Evolutionary conservation across 2,329 filamentous ascomycete species (phyloP).

Genomic region (Epicoccum nigrum): DNA sequence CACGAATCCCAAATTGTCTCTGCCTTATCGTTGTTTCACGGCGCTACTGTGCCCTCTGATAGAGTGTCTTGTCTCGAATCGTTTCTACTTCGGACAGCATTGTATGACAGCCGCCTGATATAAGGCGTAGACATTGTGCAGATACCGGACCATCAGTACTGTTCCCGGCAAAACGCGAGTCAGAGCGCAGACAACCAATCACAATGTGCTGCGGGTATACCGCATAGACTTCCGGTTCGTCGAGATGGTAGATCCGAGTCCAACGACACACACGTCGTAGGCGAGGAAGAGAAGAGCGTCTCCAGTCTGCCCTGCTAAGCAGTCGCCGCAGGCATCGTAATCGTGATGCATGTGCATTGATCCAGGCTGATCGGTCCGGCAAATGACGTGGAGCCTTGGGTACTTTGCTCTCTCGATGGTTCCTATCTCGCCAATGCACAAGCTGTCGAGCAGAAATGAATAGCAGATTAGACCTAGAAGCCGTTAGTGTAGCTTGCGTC

Average conservation of each 20-base stretch:
- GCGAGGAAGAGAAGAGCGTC: constrained; percentile 46
- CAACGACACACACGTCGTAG: constrained; percentile 35
- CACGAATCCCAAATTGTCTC: constrained; percentile 28
- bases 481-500: constrained; percentile 35
- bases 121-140: constrained; percentile 27
- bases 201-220: constrained; percentile 17
- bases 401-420: constrained; percentile 38
- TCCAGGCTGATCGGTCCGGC: constrained; percentile 46
- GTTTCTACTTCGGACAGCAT: constrained; percentile 26
- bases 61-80: constrained; percentile 29
- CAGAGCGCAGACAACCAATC: constrained; percentile 27
- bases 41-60: constrained; percentile 33
- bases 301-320: constrained; percentile 38
- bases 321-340: constrained; percentile 38
- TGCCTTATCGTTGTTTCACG: constrained; percentile 50
- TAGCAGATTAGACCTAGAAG: constrained; percentile 33
- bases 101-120: constrained; percentile 30
- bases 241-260: constrained; percentile 43
- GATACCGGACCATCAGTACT: constrained; percentile 31
- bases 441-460: constrained; percentile 25
- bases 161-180: constrained; percentile 42
- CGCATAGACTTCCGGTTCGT: constrained; percentile 23
- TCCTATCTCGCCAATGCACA: constrained; percentile 49
- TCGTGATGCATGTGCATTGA: constrained; percentile 44
- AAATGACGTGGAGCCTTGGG: constrained; percentile 46